Conservation (phyloP, 2,329 filamentous ascomycete species). For the Emmonsiellopsis sp. region DNA sequence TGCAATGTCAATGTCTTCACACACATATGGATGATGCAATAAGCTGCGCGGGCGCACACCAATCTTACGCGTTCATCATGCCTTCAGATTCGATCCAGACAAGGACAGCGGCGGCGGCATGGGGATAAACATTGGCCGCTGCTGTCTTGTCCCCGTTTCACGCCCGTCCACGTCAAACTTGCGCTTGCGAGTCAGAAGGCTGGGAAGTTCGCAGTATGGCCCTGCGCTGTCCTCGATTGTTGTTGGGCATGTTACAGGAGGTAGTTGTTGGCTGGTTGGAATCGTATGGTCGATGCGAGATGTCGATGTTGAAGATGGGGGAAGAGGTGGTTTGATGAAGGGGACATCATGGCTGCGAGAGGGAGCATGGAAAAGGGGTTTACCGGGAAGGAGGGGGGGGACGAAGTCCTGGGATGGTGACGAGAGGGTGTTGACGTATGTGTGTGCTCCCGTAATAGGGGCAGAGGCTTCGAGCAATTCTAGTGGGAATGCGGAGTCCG, state of each 20-base stretch:
- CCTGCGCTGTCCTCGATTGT: neutral
- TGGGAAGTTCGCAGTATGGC: neutral
- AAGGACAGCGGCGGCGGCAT: constrained; percentile 5
- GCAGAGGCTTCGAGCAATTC: neutral
- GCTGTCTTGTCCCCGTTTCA: neutral
- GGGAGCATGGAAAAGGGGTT: neutral
- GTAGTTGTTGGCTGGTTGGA: neutral
- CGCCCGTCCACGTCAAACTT: neutral
- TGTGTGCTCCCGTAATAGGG: constrained; percentile 3
- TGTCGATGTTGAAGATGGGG: neutral
- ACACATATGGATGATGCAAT: no score
- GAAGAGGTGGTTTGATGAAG: neutral
- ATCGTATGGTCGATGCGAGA: neutral
- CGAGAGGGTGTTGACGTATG: constrained; percentile 4
- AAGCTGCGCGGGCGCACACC: no score
- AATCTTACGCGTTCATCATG: neutral
- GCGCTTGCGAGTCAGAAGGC: neutral
- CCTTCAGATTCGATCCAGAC: neutral
- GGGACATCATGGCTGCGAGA: neutral
- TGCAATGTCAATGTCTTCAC: no score
- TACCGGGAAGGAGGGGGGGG: neutral
- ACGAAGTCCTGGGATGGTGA: neutral
- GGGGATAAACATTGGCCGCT: neutral
- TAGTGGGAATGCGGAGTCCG: neutral
- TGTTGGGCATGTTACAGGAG: neutral